Evolutionary conservation across 1,284 basidiomycete genomes (phyloP).

Genomic region (Irpex sp.): DNA sequence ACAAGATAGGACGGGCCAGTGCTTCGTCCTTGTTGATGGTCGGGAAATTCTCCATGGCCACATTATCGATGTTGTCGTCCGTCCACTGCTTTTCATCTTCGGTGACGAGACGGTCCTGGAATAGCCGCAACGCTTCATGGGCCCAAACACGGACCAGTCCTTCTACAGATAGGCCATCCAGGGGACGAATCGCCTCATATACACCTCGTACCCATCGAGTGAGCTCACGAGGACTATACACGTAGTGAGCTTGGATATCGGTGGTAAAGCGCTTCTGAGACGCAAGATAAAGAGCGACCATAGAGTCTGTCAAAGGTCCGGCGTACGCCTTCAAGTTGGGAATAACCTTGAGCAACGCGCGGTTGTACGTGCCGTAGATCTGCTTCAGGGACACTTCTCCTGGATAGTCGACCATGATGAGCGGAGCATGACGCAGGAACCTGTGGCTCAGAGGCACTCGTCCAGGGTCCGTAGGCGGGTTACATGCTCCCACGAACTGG

Average conservation of each 20-base stretch:
- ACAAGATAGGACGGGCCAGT: conserved; percentile 87
- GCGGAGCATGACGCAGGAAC: conserved; percentile 95
- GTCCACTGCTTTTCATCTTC: conserved; percentile 95
- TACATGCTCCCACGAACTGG: conserved; percentile 99
- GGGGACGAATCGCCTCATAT: conserved; percentile 92
- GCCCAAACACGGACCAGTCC: conserved; percentile 98
- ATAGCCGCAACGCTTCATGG: conserved; percentile 95
- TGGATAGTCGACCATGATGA: conserved; percentile 99
- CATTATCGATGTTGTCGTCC: conserved; percentile 86
- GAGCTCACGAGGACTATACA: conserved; percentile 98
- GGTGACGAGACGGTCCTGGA: conserved; percentile 94
- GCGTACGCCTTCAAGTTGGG: conserved; percentile 92
- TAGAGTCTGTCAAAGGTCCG: conserved; percentile 94
- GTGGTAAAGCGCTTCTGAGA: conserved; percentile 96
- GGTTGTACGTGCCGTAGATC: conserved; percentile 99
- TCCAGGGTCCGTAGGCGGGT: conserved; percentile 99
- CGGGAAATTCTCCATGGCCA: conserved; percentile 88
- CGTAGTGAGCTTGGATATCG: conserved; percentile 96
- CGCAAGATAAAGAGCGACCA: conserved; percentile 94
- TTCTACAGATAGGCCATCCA: conserved; percentile 89
- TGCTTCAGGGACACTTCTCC: conserved; percentile 97
- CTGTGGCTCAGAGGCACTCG: conserved; percentile 97
- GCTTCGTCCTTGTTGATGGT: conserved; percentile 85
- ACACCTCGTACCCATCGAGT: conserved; percentile 98
- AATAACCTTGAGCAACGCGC: conserved; percentile 93